Evolutionary conservation across 805 yeast genomes (phyloP).

Genomic region (Brettanomyces anomalus): DNA sequence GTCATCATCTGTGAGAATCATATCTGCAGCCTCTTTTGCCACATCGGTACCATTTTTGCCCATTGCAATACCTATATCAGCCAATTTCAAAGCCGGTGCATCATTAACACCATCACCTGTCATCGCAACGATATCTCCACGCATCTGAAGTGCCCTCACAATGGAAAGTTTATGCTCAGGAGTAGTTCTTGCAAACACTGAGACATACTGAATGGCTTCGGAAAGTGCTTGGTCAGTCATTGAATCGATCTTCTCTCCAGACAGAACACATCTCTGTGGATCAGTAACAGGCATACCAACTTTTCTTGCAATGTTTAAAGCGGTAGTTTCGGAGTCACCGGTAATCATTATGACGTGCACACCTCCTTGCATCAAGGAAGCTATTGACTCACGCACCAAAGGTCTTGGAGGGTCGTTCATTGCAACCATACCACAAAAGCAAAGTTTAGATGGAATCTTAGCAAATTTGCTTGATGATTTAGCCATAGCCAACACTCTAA

Average conservation of each 20-base stretch:
- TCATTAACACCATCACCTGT: conserved; percentile 99
- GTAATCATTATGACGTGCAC: conserved; percentile 98
- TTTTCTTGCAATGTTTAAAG: conserved; percentile 73
- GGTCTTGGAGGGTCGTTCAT: conserved; percentile 98
- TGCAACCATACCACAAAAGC: conserved; percentile 81
- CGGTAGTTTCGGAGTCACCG: conserved; percentile 87
- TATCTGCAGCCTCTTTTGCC: conserved; percentile 96
- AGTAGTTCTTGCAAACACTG: conserved; percentile 90
- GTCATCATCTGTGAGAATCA: conserved; percentile 96
- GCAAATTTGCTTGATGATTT: conserved; percentile 32
- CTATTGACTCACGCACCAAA: conserved; percentile 67
- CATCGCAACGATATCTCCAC: conserved; percentile 97
- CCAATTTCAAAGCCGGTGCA: conserved; percentile 95
- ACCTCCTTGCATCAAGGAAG: conserved; percentile 77
- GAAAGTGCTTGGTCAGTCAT: conserved; percentile 68
- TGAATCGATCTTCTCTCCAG: conserved; percentile 74
- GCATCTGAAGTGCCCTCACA: conserved; percentile 78
- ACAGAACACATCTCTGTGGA: conserved; percentile 59
- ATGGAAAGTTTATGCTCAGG: conserved; percentile 90
- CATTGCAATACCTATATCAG: conserved; percentile 95
- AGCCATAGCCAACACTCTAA: conserved; percentile 80
- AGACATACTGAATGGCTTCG: conserved; percentile 68
- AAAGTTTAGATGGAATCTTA: conserved; percentile 46
- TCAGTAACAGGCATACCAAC: conserved; percentile 79
- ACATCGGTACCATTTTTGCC: conserved; percentile 94